Conservation (phyloP, 371 early-diverging fungal species). For the Actinomucor elegans region DNA sequence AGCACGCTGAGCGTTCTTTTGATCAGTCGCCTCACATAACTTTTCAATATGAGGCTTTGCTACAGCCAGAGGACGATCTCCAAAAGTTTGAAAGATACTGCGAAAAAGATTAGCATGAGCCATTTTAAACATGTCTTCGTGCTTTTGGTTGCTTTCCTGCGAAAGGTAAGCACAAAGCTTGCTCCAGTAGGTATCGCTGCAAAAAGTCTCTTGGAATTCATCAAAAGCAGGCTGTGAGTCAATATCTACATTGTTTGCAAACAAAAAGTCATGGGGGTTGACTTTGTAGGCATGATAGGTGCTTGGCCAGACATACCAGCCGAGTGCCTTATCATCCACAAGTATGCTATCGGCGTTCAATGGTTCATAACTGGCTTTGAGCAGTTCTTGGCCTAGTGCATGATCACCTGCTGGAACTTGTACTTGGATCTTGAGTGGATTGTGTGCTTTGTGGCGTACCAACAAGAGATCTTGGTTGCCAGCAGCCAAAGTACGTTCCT, state of each 20-base stretch:
- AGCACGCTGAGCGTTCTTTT: conserved; percentile 78
- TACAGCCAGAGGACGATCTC: conserved; percentile 53
- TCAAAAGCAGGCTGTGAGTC: conserved; percentile 53
- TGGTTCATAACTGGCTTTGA: conserved; percentile 9
- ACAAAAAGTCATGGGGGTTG: conserved; percentile 25
- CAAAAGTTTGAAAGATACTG: conserved; percentile 68
- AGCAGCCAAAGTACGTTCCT: conserved; percentile 54
- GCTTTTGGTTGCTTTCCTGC: conserved; percentile 60
- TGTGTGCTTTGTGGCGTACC: conserved; percentile 24
- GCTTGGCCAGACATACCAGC: conserved; percentile 81
- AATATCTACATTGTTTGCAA: conserved; percentile 40
- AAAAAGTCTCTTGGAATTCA: conserved; percentile 48
- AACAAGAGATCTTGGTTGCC: conserved; percentile 51
- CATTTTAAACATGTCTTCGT: conserved; percentile 63
- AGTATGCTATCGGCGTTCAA: conserved; percentile 31
- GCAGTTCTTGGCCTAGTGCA: not conserved
- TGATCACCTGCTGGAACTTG: not conserved
- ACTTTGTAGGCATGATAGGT: conserved; percentile 53
- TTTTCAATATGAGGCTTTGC: conserved; percentile 51
- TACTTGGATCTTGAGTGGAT: conserved; percentile 47
- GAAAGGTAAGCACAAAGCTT: conserved; percentile 57
- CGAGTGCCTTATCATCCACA: conserved; percentile 56
- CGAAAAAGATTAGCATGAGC: conserved; percentile 62
- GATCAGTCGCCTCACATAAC: conserved; percentile 54
- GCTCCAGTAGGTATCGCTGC: conserved; percentile 56